Evolutionary conservation across 208 protist species (phyloP), one percentile per base, ranked within the genome.

Genomic region (Angomonas desouzai): DNA sequence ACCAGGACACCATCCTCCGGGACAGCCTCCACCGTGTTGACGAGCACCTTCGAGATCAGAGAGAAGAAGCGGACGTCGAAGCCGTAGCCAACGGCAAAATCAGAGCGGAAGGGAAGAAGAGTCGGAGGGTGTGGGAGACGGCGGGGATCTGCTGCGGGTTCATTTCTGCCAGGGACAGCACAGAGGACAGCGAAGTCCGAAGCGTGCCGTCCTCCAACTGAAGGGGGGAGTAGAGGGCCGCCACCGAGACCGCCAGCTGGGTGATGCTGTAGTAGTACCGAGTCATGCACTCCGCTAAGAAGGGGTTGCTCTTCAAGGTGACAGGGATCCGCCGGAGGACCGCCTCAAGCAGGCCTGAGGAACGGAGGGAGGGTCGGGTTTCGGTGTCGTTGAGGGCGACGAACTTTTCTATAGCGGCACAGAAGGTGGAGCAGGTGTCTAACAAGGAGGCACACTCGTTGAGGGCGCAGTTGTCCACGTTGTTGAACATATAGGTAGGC

Each of bases 371-470:
- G 9, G 10, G 45, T 27, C 45, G 45, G 20, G 18, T 23, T 4
- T 51, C 45, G 9, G 4, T 4, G 18, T 23, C 45, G 20, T 6
- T 9, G 20, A 51, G 20, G 20, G 6, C 3, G 20, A 51, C n/a
- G n/a, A 51, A 51, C 18, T 13, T 51, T 23, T 51, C 45, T 4
- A 51, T 4, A 16, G 45, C 45, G 10, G 20, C 6, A 23, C 10
- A 9, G 20, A 27, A 23, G 45, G 10, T 23, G 18, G 45, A 13
- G 18, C 18, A 13, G 45, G 45, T 51, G 45, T 51, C 45, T 4
- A 51, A 16, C 18, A 51, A 16, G 45, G 45, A 51, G 45, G 45
- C 45, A 51, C 45, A 51, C 18, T 27, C 45, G n/a, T 51, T 51
- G 45, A 51, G 45, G 10, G 45, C 45, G 18, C 3, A 3, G 20